A percentile compares a stretch with the other conserved stretches of the same genome.
These are phyloP conservation scores for Candida nitratophila DNA, from an alignment of 805 yeast species.

Conservation along the genomic window DNA sequence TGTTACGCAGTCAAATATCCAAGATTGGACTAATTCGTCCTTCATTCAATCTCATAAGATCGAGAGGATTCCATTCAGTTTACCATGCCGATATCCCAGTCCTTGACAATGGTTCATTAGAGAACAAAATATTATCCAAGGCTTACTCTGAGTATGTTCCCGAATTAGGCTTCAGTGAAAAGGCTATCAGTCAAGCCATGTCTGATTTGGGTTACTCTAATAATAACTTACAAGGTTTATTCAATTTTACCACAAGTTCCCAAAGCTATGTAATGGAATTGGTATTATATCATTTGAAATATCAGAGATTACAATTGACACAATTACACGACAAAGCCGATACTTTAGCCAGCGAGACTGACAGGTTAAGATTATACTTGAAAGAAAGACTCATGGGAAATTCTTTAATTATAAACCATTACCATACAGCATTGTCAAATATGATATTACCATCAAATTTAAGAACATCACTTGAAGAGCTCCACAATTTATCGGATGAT, in stretches of 20 bases:
- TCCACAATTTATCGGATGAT: conserved; percentile 77
- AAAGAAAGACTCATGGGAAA: conserved; percentile 46
- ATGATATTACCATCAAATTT: conserved; percentile 62
- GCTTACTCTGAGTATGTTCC: conserved; percentile 34
- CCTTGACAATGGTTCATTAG: conserved; percentile 25
- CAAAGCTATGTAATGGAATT: conserved; percentile 33
- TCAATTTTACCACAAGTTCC: conserved; percentile 25
- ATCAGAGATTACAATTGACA: conserved; percentile 31
- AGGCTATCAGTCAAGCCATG: conserved; percentile 37
- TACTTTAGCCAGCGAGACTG: conserved; percentile 13
- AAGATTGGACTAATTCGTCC: no score
- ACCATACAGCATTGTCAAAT: conserved; percentile 48
- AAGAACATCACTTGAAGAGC: conserved; percentile 50
- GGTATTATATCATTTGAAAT: conserved; percentile 38
- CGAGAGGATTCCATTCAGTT: conserved; percentile 29
- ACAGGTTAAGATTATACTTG: conserved; percentile 24
- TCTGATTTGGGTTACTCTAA: conserved; percentile 31
- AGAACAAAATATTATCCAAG: conserved; percentile 27
- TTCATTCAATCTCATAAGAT: no score
- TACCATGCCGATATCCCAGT: conserved; percentile 32
- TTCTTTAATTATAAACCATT: conserved; percentile 34
- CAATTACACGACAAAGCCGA: conserved; percentile 20
- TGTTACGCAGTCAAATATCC: no score
- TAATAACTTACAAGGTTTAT: conserved; percentile 34
- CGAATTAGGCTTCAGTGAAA: conserved; percentile 33